Conservation (phyloP, 2,329 filamentous ascomycete genomes). For the Elsinoe batatas region DNA sequence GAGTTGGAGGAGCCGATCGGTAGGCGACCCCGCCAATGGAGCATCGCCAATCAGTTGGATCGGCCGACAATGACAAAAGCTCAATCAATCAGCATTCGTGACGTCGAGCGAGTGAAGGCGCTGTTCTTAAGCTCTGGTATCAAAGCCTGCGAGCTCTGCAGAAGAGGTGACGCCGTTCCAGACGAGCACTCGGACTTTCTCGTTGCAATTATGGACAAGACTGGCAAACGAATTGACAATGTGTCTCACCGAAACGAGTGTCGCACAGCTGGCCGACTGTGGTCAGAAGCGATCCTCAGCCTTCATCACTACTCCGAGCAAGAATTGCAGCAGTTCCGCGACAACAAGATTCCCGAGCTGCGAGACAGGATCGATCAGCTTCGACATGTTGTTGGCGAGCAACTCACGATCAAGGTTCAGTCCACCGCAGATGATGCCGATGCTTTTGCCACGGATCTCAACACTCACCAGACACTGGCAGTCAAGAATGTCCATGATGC, state of each 20-base stretch:
- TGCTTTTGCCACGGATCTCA: conserved; percentile 63
- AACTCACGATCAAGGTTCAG: conserved; percentile 51
- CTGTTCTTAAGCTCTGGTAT: conserved; percentile 77
- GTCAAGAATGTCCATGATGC: conserved; percentile 72
- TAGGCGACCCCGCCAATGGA: conserved; percentile 44
- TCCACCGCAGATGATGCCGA: conserved; percentile 69
- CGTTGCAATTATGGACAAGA: conserved; percentile 24
- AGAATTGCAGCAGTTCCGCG: conserved; percentile 42
- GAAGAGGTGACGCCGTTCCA: conserved; percentile 47
- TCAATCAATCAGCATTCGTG: conserved; percentile 51
- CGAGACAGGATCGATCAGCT: conserved; percentile 34
- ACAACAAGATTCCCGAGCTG: conserved; percentile 36
- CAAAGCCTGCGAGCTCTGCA: conserved; percentile 72
- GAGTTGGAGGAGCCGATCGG: not conserved
- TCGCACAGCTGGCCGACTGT: conserved; percentile 42
- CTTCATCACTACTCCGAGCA: conserved; percentile 33
- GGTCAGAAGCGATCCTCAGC: conserved; percentile 40
- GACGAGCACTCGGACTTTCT: conserved; percentile 28
- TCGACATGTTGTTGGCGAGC: conserved; percentile 38
- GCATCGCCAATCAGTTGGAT: conserved; percentile 41
- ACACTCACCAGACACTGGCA: conserved; percentile 64
- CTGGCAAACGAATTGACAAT: conserved; percentile 37
- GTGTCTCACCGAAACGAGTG: conserved; percentile 43
- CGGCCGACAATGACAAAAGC: conserved; percentile 31
- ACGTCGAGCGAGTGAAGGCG: conserved; percentile 68